phyloP scores from a whole-genome alignment of 345 rosid species.

The Eucalyptus dawsonii region DNA sequence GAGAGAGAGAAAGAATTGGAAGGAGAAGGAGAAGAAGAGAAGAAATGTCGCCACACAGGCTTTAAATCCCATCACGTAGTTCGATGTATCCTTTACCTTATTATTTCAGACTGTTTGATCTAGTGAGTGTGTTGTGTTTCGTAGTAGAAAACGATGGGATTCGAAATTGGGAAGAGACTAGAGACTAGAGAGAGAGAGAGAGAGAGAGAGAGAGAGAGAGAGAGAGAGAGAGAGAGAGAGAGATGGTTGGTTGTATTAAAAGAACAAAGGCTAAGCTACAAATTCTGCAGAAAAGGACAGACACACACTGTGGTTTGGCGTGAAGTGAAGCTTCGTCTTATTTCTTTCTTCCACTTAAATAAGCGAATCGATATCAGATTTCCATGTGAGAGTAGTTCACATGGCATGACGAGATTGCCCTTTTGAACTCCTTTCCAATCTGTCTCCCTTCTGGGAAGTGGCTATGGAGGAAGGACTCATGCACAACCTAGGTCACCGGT shows the following conservation, averaged over 20 bases:
- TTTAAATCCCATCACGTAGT: constrained; percentile 34
- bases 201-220: not conserved
- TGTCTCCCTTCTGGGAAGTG: not conserved
- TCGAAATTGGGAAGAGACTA: not conserved
- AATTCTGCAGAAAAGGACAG: constrained; percentile 1
- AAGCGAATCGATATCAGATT: not conserved
- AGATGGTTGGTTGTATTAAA: not conserved
- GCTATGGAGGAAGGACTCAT: not conserved
- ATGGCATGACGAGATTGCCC: not conserved
- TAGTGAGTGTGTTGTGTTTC: not conserved
- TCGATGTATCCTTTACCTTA: constrained; percentile 31
- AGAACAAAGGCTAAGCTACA: constrained; percentile 28
- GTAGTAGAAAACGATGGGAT: constrained; percentile 29
- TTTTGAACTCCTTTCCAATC: not conserved
- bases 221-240: not conserved
- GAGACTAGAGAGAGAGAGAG: not conserved
- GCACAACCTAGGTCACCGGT: not conserved
- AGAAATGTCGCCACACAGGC: constrained; percentile 6
- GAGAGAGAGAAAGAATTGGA: not conserved
- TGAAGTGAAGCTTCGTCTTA: not conserved
- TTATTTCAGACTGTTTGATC: not conserved
- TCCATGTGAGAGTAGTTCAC: not conserved
- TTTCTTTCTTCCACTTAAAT: not conserved
- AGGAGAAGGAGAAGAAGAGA: not conserved
- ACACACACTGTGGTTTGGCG: not conserved